Evolutionary conservation across 306 rosid genomes (phyloP), one percentile per base, ranked within the genome.

Genomic region (Purshia tridentata): DNA sequence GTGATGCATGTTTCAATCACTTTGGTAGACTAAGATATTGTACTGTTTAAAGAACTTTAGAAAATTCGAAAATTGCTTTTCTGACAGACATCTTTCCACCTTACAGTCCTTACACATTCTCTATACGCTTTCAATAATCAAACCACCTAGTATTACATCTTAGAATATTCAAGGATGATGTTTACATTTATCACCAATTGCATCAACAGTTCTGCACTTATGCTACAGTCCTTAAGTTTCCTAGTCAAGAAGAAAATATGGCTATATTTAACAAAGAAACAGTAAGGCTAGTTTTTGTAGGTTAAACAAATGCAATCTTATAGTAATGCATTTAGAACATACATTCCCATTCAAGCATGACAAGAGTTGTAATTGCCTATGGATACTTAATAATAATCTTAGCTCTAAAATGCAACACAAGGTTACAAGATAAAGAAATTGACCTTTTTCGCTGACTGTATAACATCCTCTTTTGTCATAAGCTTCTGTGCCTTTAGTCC

Each of bases 401-500:
- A 40, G 50, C 39, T 58, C 20, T 61, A 14, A 65, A 78, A 62
- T 72, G 56, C 4, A 72, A 75, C 19, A 35, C 23, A 74, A 73
- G 74, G 65, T 40, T 52, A 20, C 20, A 63, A 12, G 80, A 58
- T 4, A 5, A 66, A 82, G 77, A 61, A 53, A 6, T 10, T 22
- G 48, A 94, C 98, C 96, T 80, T 88, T 72, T 79, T 83, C 22
- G 98, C 98, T 14, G 97, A 86, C 46, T 88, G 69, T 18, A 91
- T 76, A 65, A 94, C 97, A 62, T 85, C 87, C 0, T 91, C 98
- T 83, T 91, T 94, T 77, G 75, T 82, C 95, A 89, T 80, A 59
- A 94, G 92, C 76, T 82, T 78, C 23, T 91, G 97, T 53, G 88
- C 86, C 76, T 94, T 94, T 41, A 94, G 71, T 61, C 98, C 98